Conservation (phyloP, 2,329 filamentous ascomycete species). For the Apiospora rasikravindrae region DNA sequence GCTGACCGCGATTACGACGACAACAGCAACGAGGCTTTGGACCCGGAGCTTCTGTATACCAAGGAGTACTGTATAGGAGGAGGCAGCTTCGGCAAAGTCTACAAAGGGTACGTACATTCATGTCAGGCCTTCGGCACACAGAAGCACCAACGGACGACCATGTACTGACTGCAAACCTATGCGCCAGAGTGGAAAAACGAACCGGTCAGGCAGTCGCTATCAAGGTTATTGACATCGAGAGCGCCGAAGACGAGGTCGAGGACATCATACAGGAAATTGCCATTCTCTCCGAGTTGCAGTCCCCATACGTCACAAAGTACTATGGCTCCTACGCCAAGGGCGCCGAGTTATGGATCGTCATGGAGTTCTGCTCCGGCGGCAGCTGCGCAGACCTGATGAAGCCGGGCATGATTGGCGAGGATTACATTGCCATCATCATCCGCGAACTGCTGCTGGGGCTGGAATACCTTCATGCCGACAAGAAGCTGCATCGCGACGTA, state of each 20-base stretch:
- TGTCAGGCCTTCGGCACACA: background rate
- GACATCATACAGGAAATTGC: conserved; percentile 99
- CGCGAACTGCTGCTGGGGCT: conserved; percentile 87
- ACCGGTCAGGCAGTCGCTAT: conserved; percentile 95
- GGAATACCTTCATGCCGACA: conserved; percentile 92
- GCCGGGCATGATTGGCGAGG: conserved; percentile 86
- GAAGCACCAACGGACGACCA: background rate
- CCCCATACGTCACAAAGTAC: conserved; percentile 96
- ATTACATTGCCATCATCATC: conserved; percentile 96
- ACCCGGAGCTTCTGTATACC: conserved; percentile 91
- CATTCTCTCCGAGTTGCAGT: conserved; percentile 94
- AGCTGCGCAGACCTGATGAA: conserved; percentile 97
- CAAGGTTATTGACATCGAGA: conserved; percentile 98
- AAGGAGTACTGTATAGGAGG: conserved; percentile 96
- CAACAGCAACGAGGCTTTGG: conserved; percentile 64
- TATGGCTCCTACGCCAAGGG: conserved; percentile 96
- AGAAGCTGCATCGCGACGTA: conserved; percentile 95
- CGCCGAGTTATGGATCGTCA: conserved; percentile 97
- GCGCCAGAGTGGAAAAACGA: conserved; percentile 80
- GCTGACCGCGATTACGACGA: conserved; percentile 54
- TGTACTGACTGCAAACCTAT: conserved; percentile 24
- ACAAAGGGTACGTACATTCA: conserved; percentile 76
- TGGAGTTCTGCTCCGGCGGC: conserved; percentile 98
- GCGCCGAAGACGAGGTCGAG: conserved; percentile 98
- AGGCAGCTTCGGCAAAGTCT: conserved; percentile 97